Evolutionary conservation across 345 rosid species (phyloP), one percentile per base, ranked within the genome.

Genomic region (Triadica sebifera): DNA sequence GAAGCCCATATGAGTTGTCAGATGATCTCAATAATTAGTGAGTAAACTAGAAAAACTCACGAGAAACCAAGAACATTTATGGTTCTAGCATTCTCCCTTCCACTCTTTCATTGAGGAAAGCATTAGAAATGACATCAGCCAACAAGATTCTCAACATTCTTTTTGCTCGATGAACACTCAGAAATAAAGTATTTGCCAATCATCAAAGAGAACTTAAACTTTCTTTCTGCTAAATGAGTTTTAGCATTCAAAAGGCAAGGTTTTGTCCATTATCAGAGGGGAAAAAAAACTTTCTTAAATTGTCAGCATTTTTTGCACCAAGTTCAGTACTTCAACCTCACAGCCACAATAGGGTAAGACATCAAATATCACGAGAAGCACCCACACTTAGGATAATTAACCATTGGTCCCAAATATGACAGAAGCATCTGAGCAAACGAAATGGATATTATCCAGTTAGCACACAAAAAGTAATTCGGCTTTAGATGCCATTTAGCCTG

Each of bases 401-500:
- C n/a, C 55, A 22, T 58, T 63, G 15, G 68, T 64, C 68, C 25
- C 50, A 19, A 64, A 64, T 45, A 43, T 24, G 45, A 56, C 45
- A 59, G 41, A 6, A 56, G 34, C 59, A 57, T 57, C 58, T 62
- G 13, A 50, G 29, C 49, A 62, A 38, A 63, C 20, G 39, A 73
- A 64, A 62, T 49, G 69, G 69, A n/a, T 34, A 51, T 38, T 13
- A 47, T 73, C 69, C 61, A 49, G 47, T 63, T 24, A 24, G 63
- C 38, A 53, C 17, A 8, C 1, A 8, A n/a, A 37, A 53, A 22
- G 8, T 29, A 5, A 0, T 24, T 49, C 25, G 57, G 19, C 45
- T 58, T 29, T 20, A 41, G 65, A 56, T 15, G 25, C 38, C 55
- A 55, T 38, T 51, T 37, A 4, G 34, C n/a, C 43, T 24, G 39